phyloP scores from a whole-genome alignment of 176 grass and related monocot species.

The Oryza glumipatula region DNA sequence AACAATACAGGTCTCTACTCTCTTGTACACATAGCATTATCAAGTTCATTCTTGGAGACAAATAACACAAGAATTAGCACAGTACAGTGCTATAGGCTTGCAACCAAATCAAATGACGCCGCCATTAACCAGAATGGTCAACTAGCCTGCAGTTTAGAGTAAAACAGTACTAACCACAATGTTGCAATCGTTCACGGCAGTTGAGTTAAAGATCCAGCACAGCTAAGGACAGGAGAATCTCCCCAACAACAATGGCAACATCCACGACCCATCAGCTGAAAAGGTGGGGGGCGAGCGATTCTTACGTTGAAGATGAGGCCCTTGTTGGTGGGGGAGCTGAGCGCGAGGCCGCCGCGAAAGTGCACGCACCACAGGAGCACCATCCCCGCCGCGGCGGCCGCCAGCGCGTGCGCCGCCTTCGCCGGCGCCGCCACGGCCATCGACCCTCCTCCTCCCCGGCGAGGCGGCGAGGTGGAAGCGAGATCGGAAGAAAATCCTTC shows the following conservation, averaged over 20 bases:
- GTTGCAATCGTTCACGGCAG: not conserved
- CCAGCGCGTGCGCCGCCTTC: conserved; percentile 47
- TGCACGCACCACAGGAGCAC: conserved; percentile 83
- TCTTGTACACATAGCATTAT: not conserved
- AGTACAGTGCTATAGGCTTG: not conserved
- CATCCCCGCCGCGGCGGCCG: conserved; percentile 49
- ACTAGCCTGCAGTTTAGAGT: no score
- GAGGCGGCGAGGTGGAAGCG: not conserved
- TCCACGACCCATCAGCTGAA: conserved; percentile 12
- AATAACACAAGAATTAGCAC: not conserved
- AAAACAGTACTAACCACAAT: no score
- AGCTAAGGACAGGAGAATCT: not conserved
- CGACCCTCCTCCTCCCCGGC: conserved; percentile 32
- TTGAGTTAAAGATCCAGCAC: not conserved
- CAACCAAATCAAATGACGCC: not conserved
- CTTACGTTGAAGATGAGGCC: conserved; percentile 53
- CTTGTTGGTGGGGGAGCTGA: conserved; percentile 53
- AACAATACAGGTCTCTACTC: not conserved
- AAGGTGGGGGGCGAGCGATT: not conserved
- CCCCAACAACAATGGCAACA: not conserved
- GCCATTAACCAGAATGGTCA: not conserved
- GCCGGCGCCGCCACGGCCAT: conserved; percentile 46
- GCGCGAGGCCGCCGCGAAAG: conserved; percentile 74
- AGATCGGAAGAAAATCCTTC: not conserved
- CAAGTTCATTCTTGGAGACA: conserved; percentile 1